These are phyloP conservation scores for Ophiobolus disseminans DNA, from an alignment of 2,329 filamentous ascomycete genomes.

Conservation along the genomic window DNA sequence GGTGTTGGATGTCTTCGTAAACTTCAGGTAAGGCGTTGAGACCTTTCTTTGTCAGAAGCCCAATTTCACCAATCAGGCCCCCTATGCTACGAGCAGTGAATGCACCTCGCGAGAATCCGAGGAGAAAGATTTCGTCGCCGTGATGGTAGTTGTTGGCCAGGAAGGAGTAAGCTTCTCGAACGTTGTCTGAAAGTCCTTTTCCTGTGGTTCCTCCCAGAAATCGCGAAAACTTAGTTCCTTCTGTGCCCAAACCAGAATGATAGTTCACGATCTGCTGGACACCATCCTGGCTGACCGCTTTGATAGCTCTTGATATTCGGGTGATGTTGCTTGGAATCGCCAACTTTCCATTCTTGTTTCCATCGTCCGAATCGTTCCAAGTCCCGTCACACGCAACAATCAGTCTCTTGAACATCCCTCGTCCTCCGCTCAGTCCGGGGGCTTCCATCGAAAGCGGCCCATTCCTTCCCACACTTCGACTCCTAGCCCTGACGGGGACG, in stretches of 20 bases:
- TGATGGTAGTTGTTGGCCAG: slow-evolving; percentile 61
- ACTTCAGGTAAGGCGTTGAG: slow-evolving; percentile 56
- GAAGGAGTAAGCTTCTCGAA: slow-evolving; percentile 59
- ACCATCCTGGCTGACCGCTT: slow-evolving; percentile 55
- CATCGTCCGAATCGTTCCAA: slow-evolving; percentile 59
- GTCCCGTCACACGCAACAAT: slow-evolving; percentile 54
- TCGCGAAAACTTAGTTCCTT: slow-evolving; percentile 53
- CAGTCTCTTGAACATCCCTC: slow-evolving; percentile 50
- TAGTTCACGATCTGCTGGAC: slow-evolving; percentile 61
- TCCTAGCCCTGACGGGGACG: slow-evolving; percentile 31
- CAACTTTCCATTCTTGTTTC: slow-evolving; percentile 53
- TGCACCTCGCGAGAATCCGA: slow-evolving; percentile 57
- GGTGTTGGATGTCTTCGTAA: slow-evolving; percentile 54
- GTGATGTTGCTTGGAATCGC: slow-evolving; percentile 59
- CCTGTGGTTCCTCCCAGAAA: slow-evolving; percentile 52
- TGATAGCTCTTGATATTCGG: slow-evolving; percentile 58
- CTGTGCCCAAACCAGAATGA: slow-evolving; percentile 57
- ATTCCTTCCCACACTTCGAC: slow-evolving; percentile 33
- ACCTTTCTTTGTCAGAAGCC: slow-evolving; percentile 58
- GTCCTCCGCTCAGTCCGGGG: slow-evolving; percentile 44
- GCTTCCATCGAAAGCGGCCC: slow-evolving; percentile 32
- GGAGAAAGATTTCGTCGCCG: slow-evolving; percentile 57
- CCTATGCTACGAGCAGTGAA: slow-evolving; percentile 55
- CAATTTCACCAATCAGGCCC: slow-evolving; percentile 54
- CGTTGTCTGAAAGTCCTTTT: slow-evolving; percentile 56